Evolutionary conservation across 805 yeast species (phyloP), one percentile per base, ranked within the genome.

Genomic region (Torulaspora franciscae): DNA sequence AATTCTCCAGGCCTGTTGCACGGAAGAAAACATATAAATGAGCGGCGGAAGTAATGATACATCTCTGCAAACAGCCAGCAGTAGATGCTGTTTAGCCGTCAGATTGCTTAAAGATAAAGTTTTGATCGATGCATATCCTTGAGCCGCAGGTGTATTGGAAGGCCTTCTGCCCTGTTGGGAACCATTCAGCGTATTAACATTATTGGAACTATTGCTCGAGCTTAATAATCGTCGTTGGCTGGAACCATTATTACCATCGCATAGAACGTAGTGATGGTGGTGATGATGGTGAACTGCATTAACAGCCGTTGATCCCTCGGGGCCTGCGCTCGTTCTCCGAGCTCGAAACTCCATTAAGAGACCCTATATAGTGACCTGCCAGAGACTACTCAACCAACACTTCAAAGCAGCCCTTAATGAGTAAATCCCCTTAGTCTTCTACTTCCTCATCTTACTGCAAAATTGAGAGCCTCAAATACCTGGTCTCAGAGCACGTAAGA

Each of bases 11-110:
- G 62, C 53, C 40, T 57, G 57, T 37, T 57, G 57, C 32, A 71
- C 67, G 13, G 81, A 70, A 32, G 65, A 70, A 33, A 70, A 62
- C 9, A 77, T 64, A 34, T 86, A 84, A 7, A 76, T 59, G 7
- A 80, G 57, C n/a, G 85, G 77, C 1, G 88, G 86, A 6, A 83
- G 64, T 4, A 89, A 68, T 2, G 95, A 85, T 24, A 86, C 68
- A 55, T 87, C 93, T 38, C 95, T 71, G 52, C 91, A 83, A n/a
- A 81, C 65, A 0, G 93, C 89, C 48, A 87, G 71, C 4, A 83
- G 73, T 47, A 85, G 73, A 60, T 86, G 93, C 55, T 86, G 89
- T 49, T 79, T 74, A 1, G 93, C 85, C 47, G 82, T 82, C 49
- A 87, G 68, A 51, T 86, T 78, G 51, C 78, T 79, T 46, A 87